Conservation (phyloP, 2,329 filamentous ascomycete genomes). For the Harringtonia lauricola region DNA sequence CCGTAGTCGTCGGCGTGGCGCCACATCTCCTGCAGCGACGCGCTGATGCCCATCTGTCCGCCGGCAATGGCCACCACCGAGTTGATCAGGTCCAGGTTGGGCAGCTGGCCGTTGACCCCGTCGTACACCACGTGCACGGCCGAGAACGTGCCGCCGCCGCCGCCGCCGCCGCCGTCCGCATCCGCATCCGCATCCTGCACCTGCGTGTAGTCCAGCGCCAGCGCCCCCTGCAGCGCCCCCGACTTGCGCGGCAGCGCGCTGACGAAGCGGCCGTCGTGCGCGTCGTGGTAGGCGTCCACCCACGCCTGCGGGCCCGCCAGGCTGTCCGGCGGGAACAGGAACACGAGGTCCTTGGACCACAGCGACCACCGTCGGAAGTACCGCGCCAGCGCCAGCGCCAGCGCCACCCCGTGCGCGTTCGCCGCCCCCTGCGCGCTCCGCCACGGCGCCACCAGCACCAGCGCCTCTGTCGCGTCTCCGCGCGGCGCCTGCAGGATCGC, state of each 20-base stretch:
- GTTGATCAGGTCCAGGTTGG: slow-evolving; percentile 93
- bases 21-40: slow-evolving; percentile 78
- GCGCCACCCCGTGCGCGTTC: slow-evolving; percentile 78
- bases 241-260: slow-evolving; percentile 78
- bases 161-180: not conserved
- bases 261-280: slow-evolving; percentile 61
- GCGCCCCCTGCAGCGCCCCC: slow-evolving; percentile 80
- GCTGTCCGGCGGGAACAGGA: slow-evolving; percentile 81
- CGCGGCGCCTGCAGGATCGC: slow-evolving; percentile 86
- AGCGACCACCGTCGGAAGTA: slow-evolving; percentile 98
- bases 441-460: slow-evolving; percentile 87
- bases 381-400: slow-evolving; percentile 75
- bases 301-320: slow-evolving; percentile 86
- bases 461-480: slow-evolving; percentile 92
- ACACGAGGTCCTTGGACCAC: slow-evolving; percentile 98
- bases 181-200: slow-evolving; percentile 32
- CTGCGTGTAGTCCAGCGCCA: slow-evolving; percentile 88
- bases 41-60: slow-evolving; percentile 83
- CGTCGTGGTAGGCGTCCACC: slow-evolving; percentile 95
- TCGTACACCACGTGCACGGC: slow-evolving; percentile 89
- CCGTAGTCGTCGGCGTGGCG: slow-evolving; percentile 71
- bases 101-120: slow-evolving; percentile 87
- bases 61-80: slow-evolving; percentile 79
- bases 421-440: slow-evolving; percentile 65
- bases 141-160: slow-evolving; percentile 45